phyloP scores from a whole-genome alignment of 2,329 filamentous ascomycete species.

The Botryotinia narcissicola region DNA sequence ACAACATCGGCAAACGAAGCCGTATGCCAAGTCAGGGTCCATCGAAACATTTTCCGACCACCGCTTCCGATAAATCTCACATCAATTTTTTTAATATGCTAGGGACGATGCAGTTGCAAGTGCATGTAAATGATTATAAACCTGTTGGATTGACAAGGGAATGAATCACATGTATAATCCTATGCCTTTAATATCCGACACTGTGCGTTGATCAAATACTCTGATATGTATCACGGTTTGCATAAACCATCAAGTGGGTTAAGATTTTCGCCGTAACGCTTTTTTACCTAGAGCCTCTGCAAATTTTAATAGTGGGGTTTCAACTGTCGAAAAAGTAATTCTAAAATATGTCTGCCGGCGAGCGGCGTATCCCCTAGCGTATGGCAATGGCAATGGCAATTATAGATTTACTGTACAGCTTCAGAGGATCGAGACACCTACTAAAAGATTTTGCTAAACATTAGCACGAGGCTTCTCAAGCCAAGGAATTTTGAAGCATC shows the following conservation, averaged over 20 bases:
- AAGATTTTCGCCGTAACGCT: neutral
- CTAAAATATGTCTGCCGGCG: neutral
- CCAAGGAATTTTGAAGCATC: neutral
- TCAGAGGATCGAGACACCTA: neutral
- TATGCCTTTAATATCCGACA: conserved; percentile 1
- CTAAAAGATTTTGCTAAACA: neutral
- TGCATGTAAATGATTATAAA: neutral
- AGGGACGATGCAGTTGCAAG: neutral
- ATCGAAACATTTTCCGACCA: neutral
- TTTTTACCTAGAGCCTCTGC: neutral
- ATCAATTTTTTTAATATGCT: neutral
- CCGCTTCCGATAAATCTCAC: neutral
- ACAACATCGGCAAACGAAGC: neutral
- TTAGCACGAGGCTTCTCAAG: neutral
- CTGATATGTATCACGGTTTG: neutral
- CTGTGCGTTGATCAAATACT: neutral
- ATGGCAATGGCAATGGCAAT: neutral
- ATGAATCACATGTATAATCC: neutral
- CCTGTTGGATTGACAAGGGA: neutral
- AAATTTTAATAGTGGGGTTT: conserved; percentile 12
- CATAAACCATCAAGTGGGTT: neutral
- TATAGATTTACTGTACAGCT: neutral
- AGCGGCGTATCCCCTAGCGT: neutral
- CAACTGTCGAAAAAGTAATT: neutral
- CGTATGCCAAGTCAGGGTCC: neutral